Evolutionary conservation across 73 alveolate genomes (phyloP), one percentile per base, ranked within the genome.

Genomic region (Symbiodinium pilosum): DNA sequence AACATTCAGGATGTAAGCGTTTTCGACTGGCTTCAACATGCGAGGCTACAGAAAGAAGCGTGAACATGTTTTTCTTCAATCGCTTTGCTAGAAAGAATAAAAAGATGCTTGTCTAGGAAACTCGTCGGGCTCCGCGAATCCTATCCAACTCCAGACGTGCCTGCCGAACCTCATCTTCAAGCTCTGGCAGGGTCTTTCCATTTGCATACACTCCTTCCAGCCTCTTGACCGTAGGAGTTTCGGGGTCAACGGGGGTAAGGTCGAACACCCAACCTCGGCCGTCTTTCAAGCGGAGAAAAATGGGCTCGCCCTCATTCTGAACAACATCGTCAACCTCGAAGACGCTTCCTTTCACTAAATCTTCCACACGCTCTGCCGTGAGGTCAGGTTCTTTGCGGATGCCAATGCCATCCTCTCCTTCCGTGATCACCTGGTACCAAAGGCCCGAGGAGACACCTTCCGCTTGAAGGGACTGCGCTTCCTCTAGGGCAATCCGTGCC

Each of bases 211-310:
- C 97, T 21, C 88, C 88, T 32, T 91, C 81, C 81, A 91, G 52
- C 32, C 97, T 91, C 84, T 69, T 69, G 32, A 91, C 97, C 2
- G 97, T 91, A 11, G 97, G 97, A 12, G 97, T 91, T n/a, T 91
- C 97, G 32, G 87, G 86, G 43, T 91, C 97, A 18, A 93, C 84
- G 47, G 98, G 98, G 41, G 98, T 93, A 52, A 93, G 56, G 64
- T 93, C 98, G 52, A 93, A 93, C 24, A 93, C 93, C 98, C 98
- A 93, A 21, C 98, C 98, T 24, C 98, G 52, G 38, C 98, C 98
- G 40, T 93, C 98, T 12, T 73, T 77, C 52, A 93, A 40, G 26
- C 42, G 98, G 24, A 93, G 98, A 83, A 77, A 93, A 77, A 52
- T 77, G 43, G 98, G 98, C 64, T 81, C 44, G 5, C 69, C 98